Evolutionary conservation across 176 grass and related monocot species (phyloP), one percentile per base, ranked within the genome.

Genomic region (Cenchrus fungigraminus): DNA sequence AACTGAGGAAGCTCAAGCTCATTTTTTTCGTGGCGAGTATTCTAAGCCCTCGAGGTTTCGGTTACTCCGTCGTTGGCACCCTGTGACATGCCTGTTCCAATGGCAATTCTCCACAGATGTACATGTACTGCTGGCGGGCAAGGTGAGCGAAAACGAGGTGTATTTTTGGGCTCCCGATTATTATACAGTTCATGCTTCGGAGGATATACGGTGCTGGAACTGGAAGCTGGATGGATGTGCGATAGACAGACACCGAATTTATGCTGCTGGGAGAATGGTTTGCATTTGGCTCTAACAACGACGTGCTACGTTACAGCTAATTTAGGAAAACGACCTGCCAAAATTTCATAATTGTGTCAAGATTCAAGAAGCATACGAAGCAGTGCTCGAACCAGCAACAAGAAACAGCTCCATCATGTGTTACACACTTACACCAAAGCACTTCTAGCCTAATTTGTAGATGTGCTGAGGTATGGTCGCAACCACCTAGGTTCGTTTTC

Each of bases 141-240:
- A 45, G 65, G 28, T 49, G 77, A 82, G 77, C 49, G 49, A 82
- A 82, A 40, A 40, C 3, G 50, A 65, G 73, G 19, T 58, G 49
- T 64, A 0, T 70, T 28, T n/a, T 64, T 6, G 10, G 49, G 65
- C 65, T 63, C 75, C 4, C 22, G 9, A 53, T 49, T 89, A 76
- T 85, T 57, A 40, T 78, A 83, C 79, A 9, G 88, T 81, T 70
- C 65, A 67, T 16, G 20, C 61, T 65, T 86, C 71, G 49, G 53
- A 66, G 37, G 8, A 61, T 42, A 64, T 57, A 5, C 61, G 28
- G 42, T 68, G 8, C 4, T 49, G 53, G 40, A 31, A 25, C 25
- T 25, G 25, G 25, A 25, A 25, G 25, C 4, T 40, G 37, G 37
- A 40, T 40, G 37, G 37, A 40, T 79, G 50, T 25, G 42, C 43